Base-by-base conservation (phyloP, 306 rosid species). In the Corylus heterophylla region DNA sequence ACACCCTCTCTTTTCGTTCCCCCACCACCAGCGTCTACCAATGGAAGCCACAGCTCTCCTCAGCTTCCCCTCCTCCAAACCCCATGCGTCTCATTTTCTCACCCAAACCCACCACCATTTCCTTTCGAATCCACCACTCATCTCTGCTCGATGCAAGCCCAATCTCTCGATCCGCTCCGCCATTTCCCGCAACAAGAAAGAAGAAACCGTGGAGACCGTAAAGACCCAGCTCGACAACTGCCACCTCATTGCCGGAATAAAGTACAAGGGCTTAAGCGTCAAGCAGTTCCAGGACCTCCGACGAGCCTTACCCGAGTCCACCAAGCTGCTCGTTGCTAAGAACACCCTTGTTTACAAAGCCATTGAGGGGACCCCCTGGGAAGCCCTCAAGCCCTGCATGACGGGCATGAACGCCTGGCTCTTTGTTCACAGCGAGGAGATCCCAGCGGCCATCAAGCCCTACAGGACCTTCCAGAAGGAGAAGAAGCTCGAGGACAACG, bases 181-280 rank as follows among this genome's bases (percentile, higher is more conserved):
- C 73, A 92, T 94, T 74, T 89, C 97, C 31, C 97, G 98, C 78
- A 78, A 83, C 13, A 94, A 81, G 81, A 94, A 92, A 71, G 97
- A 94, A 75, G 92, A 69, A 59, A 94, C 97, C 1, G 92, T 94
- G 8, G 97, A 92, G 22, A 83, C 90, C 7, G 92, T 94, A 7
- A 86, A 84, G 8, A 8, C 89, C 13, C 92, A 94, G 42, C 89
- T 94, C 22, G 92, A 92, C 5, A 89, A 92, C 78, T 94, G 97
- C 55, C 85, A 88, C 84, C 95, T 94, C 12, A 31, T 94, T 7
- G 97, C 98, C 5, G 98, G 90, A 1, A 91, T 95, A 69, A 86
- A 88, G 68, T 95, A 92, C 97, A 92, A 95, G 71, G 98, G 98
- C 16, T 85, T 95, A 70, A 92, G 96, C 0, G 98, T 95, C 10